phyloP scores from a whole-genome alignment of 805 yeast species.

The Candida nonsorbophila region DNA sequence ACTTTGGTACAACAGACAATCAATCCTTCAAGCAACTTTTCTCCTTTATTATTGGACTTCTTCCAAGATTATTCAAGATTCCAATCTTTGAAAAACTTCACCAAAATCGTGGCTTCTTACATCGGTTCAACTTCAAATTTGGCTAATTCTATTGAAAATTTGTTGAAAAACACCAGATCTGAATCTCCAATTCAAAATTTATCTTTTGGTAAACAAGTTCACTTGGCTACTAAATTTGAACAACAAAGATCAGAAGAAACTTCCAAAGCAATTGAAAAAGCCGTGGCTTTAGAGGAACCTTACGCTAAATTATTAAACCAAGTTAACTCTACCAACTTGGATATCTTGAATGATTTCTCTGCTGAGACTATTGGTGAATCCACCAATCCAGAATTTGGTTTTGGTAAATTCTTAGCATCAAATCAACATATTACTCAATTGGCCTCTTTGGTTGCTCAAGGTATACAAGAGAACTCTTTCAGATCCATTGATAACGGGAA shows the following conservation, averaged over 20 bases:
- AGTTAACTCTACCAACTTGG: slow-evolving; percentile 50
- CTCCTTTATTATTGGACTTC: slow-evolving; percentile 73
- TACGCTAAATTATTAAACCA: slow-evolving; percentile 73
- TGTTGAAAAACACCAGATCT: slow-evolving; percentile 48
- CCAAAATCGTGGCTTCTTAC: slow-evolving; percentile 49
- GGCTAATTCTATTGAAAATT: slow-evolving; percentile 28
- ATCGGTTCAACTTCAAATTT: slow-evolving; percentile 45
- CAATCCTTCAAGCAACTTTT: slow-evolving; percentile 37
- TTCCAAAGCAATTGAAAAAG: slow-evolving; percentile 39
- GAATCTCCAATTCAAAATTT: slow-evolving; percentile 58
- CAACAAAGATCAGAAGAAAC: slow-evolving; percentile 14
- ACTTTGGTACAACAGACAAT: slow-evolving; percentile 60
- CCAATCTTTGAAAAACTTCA: slow-evolving; percentile 43
- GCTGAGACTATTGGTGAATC: slow-evolving; percentile 38
- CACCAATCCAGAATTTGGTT: slow-evolving; percentile 80
- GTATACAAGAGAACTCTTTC: slow-evolving; percentile 42
- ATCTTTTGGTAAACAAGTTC: slow-evolving; percentile 46
- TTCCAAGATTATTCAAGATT: slow-evolving; percentile 50
- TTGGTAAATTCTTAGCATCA: slow-evolving; percentile 62
- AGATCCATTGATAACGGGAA: slow-evolving; percentile 39
- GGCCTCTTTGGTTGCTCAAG: slow-evolving; percentile 37
- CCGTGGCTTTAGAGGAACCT: slow-evolving; percentile 60
- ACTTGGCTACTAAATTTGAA: slow-evolving; percentile 22
- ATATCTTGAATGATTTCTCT: slow-evolving; percentile 56
- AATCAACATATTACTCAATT: slow-evolving; percentile 48